Base-by-base conservation (phyloP, 768 basidiomycete species). In the Hysterangium stoloniferum region DNA sequence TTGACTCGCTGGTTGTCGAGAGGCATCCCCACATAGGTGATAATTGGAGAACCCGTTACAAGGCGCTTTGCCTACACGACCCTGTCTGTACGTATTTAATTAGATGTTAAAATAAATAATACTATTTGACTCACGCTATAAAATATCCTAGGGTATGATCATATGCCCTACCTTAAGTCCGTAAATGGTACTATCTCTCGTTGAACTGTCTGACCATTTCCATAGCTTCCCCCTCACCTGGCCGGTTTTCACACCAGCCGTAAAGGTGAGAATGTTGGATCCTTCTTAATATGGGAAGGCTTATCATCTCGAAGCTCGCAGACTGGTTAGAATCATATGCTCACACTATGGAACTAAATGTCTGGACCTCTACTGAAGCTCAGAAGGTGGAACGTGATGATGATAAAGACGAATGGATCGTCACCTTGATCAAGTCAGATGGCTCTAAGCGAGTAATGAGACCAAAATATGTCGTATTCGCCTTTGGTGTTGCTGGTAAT, bases 261-360 rank as follows among this genome's bases (percentile, higher is more conserved):
- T 65, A 19, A 80, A 79, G 68, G 48, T 51, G 24, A 13, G 11
- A 19, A n/a, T 34, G 25, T 20, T 32, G n/a, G 27, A n/a, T 38
- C 45, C n/a, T 22, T 53, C 17, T 9, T 48, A 25, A 28, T n/a
- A 7, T n/a, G 3, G n/a, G 35, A 20, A 40, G 9, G n/a, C 19
- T 25, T 17, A 37, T 25, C n/a, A 15, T 22, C 22, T 6, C 2
- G n/a, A 24, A 81, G 73, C 62, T 85, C 12, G 83, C 81, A 0
- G 76, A 79, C 53, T 84, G 80, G 80, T 70, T 86, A 2, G 83
- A 84, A 63, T 69, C 63, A 50, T 85, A 83, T 58, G 80, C 78
- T 1, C 70, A 76, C 9, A 59, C 69, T 2, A 62, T 84, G 51
- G 83, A 84, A 53, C 65, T 85, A 47, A 78, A 82, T 56, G 72